Conservation (phyloP, 768 basidiomycete genomes). For the Lanmaoa rubissima region DNA sequence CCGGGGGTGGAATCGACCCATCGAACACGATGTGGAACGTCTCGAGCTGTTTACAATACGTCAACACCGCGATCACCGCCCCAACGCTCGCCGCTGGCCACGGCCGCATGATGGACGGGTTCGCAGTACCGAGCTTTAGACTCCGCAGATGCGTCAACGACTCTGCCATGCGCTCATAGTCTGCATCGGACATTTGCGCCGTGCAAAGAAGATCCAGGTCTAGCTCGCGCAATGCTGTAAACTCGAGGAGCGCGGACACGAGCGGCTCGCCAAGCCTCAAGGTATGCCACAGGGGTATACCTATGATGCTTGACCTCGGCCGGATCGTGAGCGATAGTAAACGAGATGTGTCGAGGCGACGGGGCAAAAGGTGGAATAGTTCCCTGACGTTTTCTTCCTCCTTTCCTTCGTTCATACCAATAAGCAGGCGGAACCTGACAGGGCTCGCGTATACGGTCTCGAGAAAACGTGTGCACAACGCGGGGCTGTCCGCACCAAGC, state of each 20-base stretch:
- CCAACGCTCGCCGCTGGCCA: constrained; percentile 7
- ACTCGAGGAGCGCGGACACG: constrained; percentile 11
- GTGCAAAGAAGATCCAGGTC: constrained; percentile 19
- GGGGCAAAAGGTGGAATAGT: constrained; percentile 9
- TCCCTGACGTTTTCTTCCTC: neutral
- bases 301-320: neutral
- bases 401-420: constrained; percentile 7
- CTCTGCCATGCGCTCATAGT: constrained; percentile 9
- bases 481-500: constrained; percentile 1
- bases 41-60: constrained; percentile 10
- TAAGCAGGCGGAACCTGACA: neutral
- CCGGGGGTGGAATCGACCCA: constrained; percentile 3
- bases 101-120: neutral
- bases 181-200: constrained; percentile 5
- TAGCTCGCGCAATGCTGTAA: constrained; percentile 12
- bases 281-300: neutral
- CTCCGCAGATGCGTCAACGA: constrained; percentile 9
- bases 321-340: constrained; percentile 6
- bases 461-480: constrained; percentile 9
- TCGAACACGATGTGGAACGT: constrained; percentile 20
- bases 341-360: constrained; percentile 11
- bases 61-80: constrained; percentile 16
- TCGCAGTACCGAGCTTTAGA: constrained; percentile 17
- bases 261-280: neutral
- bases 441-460: constrained; percentile 13